These are phyloP conservation scores for Hymenoscyphus albidus DNA, from an alignment of 2,329 filamentous ascomycete species.

Conservation along the genomic window DNA sequence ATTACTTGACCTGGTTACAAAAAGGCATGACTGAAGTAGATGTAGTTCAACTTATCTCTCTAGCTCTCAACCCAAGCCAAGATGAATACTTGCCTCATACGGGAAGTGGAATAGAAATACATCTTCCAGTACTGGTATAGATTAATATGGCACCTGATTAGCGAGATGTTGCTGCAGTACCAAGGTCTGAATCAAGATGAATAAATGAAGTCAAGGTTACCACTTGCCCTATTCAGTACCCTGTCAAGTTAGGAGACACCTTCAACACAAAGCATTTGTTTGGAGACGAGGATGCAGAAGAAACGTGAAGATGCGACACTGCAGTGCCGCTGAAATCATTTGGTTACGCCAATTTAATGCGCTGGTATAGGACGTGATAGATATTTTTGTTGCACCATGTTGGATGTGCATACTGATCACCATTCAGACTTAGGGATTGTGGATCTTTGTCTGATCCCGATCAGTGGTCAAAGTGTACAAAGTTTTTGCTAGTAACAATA, in stretches of 20 bases:
- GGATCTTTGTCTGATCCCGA: background rate
- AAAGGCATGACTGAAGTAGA: background rate
- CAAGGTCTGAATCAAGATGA: background rate
- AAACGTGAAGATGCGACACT: background rate
- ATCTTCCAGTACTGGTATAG: background rate
- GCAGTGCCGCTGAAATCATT: background rate
- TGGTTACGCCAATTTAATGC: background rate
- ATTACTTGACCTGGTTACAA: background rate
- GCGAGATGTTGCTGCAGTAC: background rate
- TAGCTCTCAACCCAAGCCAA: background rate
- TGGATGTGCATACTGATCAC: background rate
- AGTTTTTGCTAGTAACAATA: background rate
- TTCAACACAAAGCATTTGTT: background rate
- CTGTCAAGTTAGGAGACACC: background rate
- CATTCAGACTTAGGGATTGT: background rate
- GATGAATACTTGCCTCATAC: background rate
- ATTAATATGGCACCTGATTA: background rate
- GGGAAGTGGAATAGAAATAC: background rate
- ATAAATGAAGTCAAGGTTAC: background rate
- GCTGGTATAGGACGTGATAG: background rate
- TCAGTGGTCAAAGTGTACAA: background rate
- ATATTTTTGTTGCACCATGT: background rate
- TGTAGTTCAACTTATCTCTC: constrained; percentile 2
- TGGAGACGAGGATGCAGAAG: background rate
- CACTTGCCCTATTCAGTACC: background rate